Evolutionary conservation across 208 protist species (phyloP).

Genomic region (Vickermania ingenoplastis): DNA sequence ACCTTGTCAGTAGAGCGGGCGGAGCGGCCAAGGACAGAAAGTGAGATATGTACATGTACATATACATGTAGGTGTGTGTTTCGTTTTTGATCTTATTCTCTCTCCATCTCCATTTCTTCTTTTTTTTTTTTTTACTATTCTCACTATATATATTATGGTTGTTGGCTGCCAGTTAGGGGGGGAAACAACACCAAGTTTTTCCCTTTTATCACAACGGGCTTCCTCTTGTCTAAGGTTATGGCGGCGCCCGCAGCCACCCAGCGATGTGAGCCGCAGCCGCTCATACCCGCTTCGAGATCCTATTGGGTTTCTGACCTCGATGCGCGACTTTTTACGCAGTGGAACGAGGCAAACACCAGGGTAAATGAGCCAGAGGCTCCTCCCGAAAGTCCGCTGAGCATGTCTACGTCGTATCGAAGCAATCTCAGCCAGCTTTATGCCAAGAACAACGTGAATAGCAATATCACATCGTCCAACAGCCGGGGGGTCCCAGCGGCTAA

Average conservation of each 20-base stretch:
- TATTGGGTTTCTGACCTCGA: not conserved
- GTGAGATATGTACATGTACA: too few relatives aligned
- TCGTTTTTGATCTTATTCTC: too few relatives aligned
- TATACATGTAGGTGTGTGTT: too few relatives aligned
- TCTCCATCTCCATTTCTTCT: too few relatives aligned
- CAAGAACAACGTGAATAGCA: not conserved
- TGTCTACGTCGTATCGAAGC: not conserved
- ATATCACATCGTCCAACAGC: not conserved
- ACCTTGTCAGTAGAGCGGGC: too few relatives aligned
- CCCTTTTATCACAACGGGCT: not conserved
- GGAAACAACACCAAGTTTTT: too few relatives aligned
- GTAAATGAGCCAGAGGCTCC: not conserved
- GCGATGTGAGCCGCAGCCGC: not conserved
- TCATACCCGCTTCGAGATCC: not conserved
- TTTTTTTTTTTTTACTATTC: too few relatives aligned
- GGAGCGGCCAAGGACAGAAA: too few relatives aligned
- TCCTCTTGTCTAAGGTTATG: not conserved
- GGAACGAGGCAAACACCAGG: not conserved
- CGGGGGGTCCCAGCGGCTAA: not conserved
- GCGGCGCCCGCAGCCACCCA: not conserved
- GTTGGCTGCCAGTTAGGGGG: too few relatives aligned
- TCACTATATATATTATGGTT: too few relatives aligned
- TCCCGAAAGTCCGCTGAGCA: not conserved
- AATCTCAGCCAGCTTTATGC: not conserved
- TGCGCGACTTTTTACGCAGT: not conserved